Base-by-base conservation (phyloP, 208 protist genomes). In the Leishmania amazonensis region DNA sequence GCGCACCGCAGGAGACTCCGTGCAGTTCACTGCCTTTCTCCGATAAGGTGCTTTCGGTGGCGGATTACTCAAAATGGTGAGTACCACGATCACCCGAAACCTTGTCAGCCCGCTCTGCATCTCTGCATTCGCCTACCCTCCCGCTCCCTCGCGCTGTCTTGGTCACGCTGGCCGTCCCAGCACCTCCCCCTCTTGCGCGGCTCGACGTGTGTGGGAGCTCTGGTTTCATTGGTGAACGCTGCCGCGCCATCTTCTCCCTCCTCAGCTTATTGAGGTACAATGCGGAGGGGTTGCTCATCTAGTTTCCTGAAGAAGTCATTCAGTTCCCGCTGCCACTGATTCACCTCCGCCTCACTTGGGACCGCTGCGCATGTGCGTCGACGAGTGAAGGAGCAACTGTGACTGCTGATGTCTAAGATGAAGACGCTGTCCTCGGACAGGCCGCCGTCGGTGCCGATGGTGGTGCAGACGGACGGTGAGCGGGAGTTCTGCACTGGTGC, bases 391-490 rank as follows among this genome's bases (percentile, higher is more conserved):
- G 75, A 81, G 60, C 77, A 68, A 65, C 75, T 81, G 57, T 58
- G 76, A 53, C 58, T 83, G 67, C 84, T 65, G 78, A 86, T 83
- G 49, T 87, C 85, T 49, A 90, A 76, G 15, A 85, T 45, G 70
- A 86, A 90, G 49, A 88, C 76, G 71, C 87, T 90, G 73, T 90
- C 87, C 70, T 90, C 87, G 31, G 87, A 90, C 11, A 90, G 70
- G 1, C 83, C 83, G 11, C 87, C 87, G 19, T 90, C 87, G 9
- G 87, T 90, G 17, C 79, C 80, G 65, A 67, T 80, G n/a, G 87
- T 84, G 31, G 87, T 90, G 77, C 84, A 83, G 60, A 82, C 62
- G 15, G 87, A 90, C 3, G 78, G 81, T 47, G 84, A 88, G 75
- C 87, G 80, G 15, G 86, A 81, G 62, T 60, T 76, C 60, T 82